Percentiles rank a stretch among this genome's conserved stretches.
Evolutionary conservation across 768 basidiomycete species (phyloP).

Genomic region (Clavulina sp.): DNA sequence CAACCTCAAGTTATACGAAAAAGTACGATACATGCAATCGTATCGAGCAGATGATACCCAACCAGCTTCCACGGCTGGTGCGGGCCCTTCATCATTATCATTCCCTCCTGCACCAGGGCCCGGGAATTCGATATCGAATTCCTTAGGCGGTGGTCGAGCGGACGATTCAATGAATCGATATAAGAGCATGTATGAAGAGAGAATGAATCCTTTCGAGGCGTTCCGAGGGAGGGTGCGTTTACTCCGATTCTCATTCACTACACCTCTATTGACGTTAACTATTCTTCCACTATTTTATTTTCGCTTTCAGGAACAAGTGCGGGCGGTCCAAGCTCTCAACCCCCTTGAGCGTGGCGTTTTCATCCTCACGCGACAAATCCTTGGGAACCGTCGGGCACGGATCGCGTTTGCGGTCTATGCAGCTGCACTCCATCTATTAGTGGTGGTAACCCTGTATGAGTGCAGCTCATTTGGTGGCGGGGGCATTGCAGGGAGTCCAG

Average conservation of each 20-base stretch:
- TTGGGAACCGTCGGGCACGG: conserved; percentile 80
- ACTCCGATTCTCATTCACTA: no score
- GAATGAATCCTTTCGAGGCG: conserved; percentile 96
- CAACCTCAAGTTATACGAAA: conserved; percentile 96
- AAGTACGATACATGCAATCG: conserved; percentile 96
- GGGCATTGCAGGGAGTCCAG: no score
- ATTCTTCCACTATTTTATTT: not conserved
- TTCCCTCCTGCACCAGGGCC: conserved; percentile 6
- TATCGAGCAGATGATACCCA: conserved; percentile 57
- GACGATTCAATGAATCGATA: conserved; percentile 86
- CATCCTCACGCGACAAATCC: conserved; percentile 62
- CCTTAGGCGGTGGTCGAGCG: conserved; percentile 15
- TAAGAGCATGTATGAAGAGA: conserved; percentile 81
- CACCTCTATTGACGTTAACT: not conserved
- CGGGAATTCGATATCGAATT: conserved; percentile 10
- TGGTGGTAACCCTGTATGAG: conserved; percentile 63
- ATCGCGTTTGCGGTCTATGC: conserved; percentile 83
- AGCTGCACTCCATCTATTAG: conserved; percentile 56
- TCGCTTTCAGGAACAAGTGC: conserved; percentile 63
- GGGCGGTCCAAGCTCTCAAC: conserved; percentile 82
- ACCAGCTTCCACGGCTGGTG: conserved; percentile 6
- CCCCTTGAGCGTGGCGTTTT: conserved; percentile 81
- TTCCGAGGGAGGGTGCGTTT: conserved; percentile 79
- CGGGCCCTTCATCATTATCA: conserved; percentile 7
- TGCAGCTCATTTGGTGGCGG: conserved; percentile 25